Percentiles rank a stretch among this genome's conserved stretches.
Conservation (phyloP, 2,329 filamentous ascomycete genomes). For the Colletotrichum sp. region DNA sequence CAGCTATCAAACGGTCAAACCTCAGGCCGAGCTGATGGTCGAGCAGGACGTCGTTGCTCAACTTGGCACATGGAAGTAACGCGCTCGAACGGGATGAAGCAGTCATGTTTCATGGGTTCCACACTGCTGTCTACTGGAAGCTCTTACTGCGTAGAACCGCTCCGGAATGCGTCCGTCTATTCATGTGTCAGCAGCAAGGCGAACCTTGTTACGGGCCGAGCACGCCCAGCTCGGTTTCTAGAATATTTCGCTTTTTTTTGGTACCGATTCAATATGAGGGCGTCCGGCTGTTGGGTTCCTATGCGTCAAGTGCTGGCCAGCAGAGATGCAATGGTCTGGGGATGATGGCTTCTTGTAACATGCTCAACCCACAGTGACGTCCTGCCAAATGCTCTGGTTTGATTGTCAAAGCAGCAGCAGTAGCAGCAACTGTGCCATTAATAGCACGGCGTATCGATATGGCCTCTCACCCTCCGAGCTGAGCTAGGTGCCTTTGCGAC, state of each 20-base stretch:
- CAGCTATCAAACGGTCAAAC: background rate
- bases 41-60: background rate
- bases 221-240: background rate
- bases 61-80: background rate
- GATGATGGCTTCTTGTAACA: background rate
- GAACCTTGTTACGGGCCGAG: background rate
- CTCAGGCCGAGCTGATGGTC: background rate
- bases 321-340: background rate
- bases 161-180: conserved; percentile 2
- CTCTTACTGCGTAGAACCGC: background rate
- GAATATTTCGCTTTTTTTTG: background rate
- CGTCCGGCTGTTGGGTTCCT: background rate
- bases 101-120: conserved; percentile 11
- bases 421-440: background rate
- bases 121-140: background rate
- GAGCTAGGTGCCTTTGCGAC: background rate
- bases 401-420: background rate
- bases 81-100: conserved; percentile 9
- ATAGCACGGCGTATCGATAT: conserved; percentile 9
- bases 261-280: rapidly evolving
- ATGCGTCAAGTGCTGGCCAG: background rate
- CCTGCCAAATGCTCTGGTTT: background rate
- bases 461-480: background rate
- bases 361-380: background rate
- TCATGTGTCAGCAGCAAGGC: background rate